Evolutionary conservation across 1,139 yeast species (phyloP), one percentile per base, ranked within the genome.

Genomic region (Hansenula sp.): DNA sequence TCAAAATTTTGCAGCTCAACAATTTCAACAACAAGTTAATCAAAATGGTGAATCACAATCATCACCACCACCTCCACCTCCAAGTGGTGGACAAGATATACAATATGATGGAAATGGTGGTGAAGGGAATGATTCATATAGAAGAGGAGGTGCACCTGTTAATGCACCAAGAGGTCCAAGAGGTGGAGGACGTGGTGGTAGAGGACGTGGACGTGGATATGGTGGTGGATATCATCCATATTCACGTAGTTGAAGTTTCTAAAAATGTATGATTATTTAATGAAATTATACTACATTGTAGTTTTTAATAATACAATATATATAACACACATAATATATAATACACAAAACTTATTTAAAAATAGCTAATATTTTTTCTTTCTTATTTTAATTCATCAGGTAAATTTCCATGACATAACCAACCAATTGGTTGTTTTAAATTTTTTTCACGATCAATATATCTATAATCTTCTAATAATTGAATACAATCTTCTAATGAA

Each of bases 391-490:
- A 38, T 34, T 50, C 52, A 2, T 32, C 29, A 19, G 59, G 59
- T 5, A 55, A 25, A 34, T 56, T 53, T 3, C 61, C 59, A 35
- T 62, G 65, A 34, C 67, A 64, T 30, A 66, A 46, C 71, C 71
- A 66, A 10, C 71, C 69, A 19, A 66, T 64, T 2, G 71, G 68
- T 38, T 64, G 68, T 43, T 64, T 64, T 26, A 57, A 40, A 30
- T 59, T 59, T 37, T 59, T 61, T 12, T 54, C 60, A 14, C 59
- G 50, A 44, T 64, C 66, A 26, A 56, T 47, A 37, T 40, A 49
- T 40, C 72, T 55, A 28, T 50, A 57, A 21, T 64, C 62, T 46
- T 67, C 72, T 34, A 67, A 42, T 17, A 64, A 41, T 17, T 60
- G 55, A 21, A 67, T 54, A 25, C 67, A 60, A 18, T 56, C 49